Evolutionary conservation across 805 yeast genomes (phyloP).

Genomic region (Candida vaughaniae): DNA sequence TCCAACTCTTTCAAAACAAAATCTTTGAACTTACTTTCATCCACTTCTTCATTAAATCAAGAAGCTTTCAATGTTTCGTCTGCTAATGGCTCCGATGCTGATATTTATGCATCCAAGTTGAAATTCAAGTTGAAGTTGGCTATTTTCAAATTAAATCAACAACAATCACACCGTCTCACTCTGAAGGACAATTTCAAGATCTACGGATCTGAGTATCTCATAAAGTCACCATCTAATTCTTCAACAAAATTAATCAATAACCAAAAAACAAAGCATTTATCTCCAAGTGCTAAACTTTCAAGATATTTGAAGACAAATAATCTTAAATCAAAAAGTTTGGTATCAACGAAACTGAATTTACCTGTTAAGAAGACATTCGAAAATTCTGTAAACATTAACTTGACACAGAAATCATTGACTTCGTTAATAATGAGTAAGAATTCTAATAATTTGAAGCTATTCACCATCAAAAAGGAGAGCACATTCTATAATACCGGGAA

Average conservation of each 20-base stretch:
- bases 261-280: constrained; percentile 1
- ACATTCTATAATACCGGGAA: constrained; percentile 24
- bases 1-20: constrained; percentile 1
- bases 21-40: constrained; percentile 4
- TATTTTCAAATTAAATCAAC: constrained; percentile 35
- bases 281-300: constrained; percentile 7
- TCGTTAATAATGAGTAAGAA: constrained; percentile 3
- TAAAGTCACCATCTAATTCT: constrained; percentile 12
- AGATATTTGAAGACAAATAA: constrained; percentile 4
- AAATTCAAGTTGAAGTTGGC: constrained; percentile 44
- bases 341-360: constrained; percentile 2
- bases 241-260: constrained; percentile 13
- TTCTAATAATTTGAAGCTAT: constrained; percentile 27
- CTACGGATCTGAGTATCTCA: constrained; percentile 4
- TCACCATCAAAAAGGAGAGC: constrained; percentile 37
- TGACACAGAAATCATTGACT: constrained; percentile 11
- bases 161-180: constrained; percentile 7
- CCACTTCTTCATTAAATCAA: background rate
- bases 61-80: background rate
- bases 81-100: constrained; percentile 8
- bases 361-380: constrained; percentile 8
- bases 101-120: constrained; percentile 35
- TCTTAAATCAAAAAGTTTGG: constrained; percentile 5
- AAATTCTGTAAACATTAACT: constrained; percentile 10
- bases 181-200: background rate